These are phyloP conservation scores for Mycena metata DNA, from an alignment of 768 basidiomycete species.

Conservation along the genomic window DNA sequence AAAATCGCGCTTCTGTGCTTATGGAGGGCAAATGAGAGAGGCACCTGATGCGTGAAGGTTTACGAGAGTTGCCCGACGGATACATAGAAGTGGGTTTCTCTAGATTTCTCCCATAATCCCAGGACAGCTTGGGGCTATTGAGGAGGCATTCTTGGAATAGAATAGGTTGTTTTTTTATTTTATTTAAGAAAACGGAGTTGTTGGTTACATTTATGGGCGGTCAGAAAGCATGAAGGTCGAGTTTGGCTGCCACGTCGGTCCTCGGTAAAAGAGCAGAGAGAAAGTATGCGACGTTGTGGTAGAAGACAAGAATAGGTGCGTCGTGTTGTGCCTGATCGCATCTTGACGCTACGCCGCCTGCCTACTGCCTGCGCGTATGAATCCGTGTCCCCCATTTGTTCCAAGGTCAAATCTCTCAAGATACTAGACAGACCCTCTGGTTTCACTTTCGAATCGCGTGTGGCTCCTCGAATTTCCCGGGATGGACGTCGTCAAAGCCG, in stretches of 20 bases:
- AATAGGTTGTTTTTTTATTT: not conserved
- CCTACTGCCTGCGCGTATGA: conserved; percentile 17
- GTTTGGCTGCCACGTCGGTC: conserved; percentile 1
- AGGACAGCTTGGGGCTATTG: not conserved
- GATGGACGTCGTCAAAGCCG: conserved; percentile 97
- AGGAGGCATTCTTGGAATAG: not conserved
- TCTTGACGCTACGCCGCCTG: too few species aligned
- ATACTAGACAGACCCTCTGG: not conserved
- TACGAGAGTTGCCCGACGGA: conserved; percentile 28
- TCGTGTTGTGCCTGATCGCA: conserved; percentile 6
- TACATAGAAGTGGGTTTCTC: conserved; percentile 21
- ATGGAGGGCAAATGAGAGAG: too few species aligned
- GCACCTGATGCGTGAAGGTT: too few species aligned
- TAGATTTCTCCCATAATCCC: conserved; percentile 2
- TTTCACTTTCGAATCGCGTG: not conserved
- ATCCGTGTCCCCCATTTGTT: not conserved
- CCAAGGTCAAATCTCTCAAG: conserved; percentile 2
- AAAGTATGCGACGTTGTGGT: not conserved
- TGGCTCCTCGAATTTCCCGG: not conserved
- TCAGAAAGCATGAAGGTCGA: not conserved
- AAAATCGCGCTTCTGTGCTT: too few species aligned
- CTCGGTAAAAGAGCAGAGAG: not conserved
- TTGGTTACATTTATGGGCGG: not conserved
- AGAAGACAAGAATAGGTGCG: not conserved
- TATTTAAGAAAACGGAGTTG: not conserved